Evolutionary conservation across 257 asterid genomes (phyloP).

Genomic region (Euphrasia confusa): DNA sequence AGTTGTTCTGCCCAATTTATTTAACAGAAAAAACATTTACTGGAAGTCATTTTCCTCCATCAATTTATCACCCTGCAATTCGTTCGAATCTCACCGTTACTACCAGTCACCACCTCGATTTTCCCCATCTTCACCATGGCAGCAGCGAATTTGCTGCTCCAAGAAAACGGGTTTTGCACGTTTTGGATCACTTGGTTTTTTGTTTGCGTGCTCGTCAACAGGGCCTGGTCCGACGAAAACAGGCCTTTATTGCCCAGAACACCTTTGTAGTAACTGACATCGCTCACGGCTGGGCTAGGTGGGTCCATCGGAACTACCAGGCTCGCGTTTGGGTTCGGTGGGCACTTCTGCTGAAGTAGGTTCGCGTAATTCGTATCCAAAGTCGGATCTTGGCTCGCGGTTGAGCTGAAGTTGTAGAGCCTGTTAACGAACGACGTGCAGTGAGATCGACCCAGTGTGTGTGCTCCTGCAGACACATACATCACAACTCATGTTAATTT

Average conservation of each 20-base stretch:
- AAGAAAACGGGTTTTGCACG: slow-evolving; percentile 27
- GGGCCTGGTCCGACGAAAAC: slow-evolving; percentile 45
- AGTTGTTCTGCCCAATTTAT: no score
- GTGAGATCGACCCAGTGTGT: slow-evolving; percentile 71
- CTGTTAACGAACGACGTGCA: slow-evolving; percentile 55
- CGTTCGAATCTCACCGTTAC: slow-evolving; percentile 49
- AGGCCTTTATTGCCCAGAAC: slow-evolving; percentile 33
- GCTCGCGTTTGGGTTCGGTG: slow-evolving; percentile 30
- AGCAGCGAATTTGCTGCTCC: slow-evolving; percentile 41
- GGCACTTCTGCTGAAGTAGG: slow-evolving; percentile 48
- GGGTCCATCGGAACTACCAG: slow-evolving; percentile 54
- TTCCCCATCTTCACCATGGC: slow-evolving; percentile 58
- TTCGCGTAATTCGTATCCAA: slow-evolving; percentile 46
- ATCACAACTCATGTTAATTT: no score
- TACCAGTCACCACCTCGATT: slow-evolving; percentile 42
- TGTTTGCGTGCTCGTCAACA: slow-evolving; percentile 28
- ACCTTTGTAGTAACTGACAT: slow-evolving; percentile 36
- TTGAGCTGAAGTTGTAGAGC: slow-evolving; percentile 51
- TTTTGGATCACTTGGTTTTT: slow-evolving; percentile 32
- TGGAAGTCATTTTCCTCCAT: no score
- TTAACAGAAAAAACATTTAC: no score
- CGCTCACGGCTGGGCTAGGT: no score
- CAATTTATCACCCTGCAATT: slow-evolving; percentile 46
- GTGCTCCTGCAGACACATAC: slow-evolving; percentile 26
- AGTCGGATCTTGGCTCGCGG: slow-evolving; percentile 46